Percentiles rank a stretch among this genome's conserved stretches.
phyloP scores from a whole-genome alignment of 2,329 filamentous ascomycete species.

The Aspergillus novofumigatus region DNA sequence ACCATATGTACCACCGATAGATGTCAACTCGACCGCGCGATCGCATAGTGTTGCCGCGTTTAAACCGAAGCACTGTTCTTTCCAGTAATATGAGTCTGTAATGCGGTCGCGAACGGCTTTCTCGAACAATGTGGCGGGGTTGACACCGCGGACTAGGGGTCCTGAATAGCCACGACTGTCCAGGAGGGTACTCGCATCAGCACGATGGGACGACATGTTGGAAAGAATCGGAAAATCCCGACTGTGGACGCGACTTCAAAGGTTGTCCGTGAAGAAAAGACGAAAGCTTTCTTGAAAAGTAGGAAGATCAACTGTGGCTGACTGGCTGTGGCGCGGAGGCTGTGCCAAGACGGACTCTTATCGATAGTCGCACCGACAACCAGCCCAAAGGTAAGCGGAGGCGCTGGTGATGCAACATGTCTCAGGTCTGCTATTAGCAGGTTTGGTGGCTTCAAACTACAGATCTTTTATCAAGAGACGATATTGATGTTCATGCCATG shows the following conservation, averaged over 20 bases:
- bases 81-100: slow-evolving; percentile 94
- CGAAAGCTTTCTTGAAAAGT: slow-evolving; percentile 2
- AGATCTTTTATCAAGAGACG: not conserved
- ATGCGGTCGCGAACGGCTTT: slow-evolving; percentile 95
- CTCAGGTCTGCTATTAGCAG: not conserved
- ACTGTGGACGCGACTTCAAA: slow-evolving; percentile 1
- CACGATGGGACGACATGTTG: slow-evolving; percentile 58
- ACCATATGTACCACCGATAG: slow-evolving; percentile 85
- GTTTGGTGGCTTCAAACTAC: not conserved
- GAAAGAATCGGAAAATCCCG: slow-evolving; percentile 44
- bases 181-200: slow-evolving; percentile 72
- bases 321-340: not conserved
- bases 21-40: slow-evolving; percentile 78
- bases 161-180: slow-evolving; percentile 83
- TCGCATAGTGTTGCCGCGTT: slow-evolving; percentile 80
- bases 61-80: slow-evolving; percentile 95
- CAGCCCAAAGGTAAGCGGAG: slow-evolving; percentile 14
- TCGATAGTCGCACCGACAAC: slow-evolving; percentile 40
- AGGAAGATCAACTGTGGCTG: slow-evolving; percentile 2
- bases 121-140: slow-evolving; percentile 93
- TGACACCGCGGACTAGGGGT: slow-evolving; percentile 78
- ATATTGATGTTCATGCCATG: not conserved
- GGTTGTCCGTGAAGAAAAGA: not conserved
- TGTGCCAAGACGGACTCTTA: slow-evolving; percentile 27
- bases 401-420: not conserved